Evolutionary conservation across 2,329 filamentous ascomycete species (phyloP).

Genomic region (Sarocladium kiliense): DNA sequence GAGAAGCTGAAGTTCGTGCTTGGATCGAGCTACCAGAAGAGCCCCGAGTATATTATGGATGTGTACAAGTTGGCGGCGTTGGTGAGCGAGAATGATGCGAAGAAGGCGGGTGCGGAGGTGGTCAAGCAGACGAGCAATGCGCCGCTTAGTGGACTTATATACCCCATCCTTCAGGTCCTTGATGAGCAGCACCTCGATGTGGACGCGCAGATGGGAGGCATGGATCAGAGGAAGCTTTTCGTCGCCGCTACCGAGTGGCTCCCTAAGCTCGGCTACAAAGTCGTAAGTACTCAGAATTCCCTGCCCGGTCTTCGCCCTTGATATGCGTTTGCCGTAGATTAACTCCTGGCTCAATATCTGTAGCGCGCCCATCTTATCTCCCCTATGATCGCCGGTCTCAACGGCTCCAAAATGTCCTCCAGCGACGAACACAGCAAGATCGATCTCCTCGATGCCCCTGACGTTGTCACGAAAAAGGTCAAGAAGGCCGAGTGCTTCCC

Average conservation of each 20-base stretch:
- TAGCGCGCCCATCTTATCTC: constrained; percentile 40
- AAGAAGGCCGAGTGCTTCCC: constrained; percentile 79
- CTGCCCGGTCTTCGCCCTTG: too few species aligned
- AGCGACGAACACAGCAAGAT: constrained; percentile 79
- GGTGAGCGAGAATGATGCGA: constrained; percentile 73
- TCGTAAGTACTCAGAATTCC: constrained; percentile 37
- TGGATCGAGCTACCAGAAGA: constrained; percentile 77
- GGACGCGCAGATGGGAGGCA: constrained; percentile 81
- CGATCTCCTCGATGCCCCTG: constrained; percentile 78
- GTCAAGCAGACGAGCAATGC: constrained; percentile 87
- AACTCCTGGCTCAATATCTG: background rate
- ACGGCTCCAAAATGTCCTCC: constrained; percentile 82
- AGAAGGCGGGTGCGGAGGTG: constrained; percentile 87
- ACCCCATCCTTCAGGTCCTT: constrained; percentile 66
- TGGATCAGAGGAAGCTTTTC: constrained; percentile 89
- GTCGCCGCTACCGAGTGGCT: constrained; percentile 78
- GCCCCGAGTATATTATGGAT: constrained; percentile 77
- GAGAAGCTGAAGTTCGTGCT: constrained; percentile 78
- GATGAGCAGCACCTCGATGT: constrained; percentile 87
- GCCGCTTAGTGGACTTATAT: constrained; percentile 48
- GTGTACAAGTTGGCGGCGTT: constrained; percentile 69
- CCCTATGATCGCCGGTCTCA: constrained; percentile 84
- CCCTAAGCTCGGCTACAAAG: constrained; percentile 78
- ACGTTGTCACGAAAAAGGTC: constrained; percentile 74
- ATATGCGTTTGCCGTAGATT: too few species aligned